phyloP scores from a whole-genome alignment of 2,329 filamentous ascomycete species.

The Hysterium pulicare region DNA sequence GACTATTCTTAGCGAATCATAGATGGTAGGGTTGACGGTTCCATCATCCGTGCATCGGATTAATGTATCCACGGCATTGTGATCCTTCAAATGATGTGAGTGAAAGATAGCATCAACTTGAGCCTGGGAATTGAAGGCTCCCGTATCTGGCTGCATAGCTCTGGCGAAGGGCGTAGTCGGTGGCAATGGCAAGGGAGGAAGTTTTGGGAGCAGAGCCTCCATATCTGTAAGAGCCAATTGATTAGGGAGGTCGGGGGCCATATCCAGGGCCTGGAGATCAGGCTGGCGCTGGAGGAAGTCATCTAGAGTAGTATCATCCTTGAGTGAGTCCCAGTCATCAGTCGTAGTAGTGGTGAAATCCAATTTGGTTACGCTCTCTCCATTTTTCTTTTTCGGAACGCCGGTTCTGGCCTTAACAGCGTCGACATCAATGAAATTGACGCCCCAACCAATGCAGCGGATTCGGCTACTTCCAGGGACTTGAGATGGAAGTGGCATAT shows the following conservation, averaged over 20 bases:
- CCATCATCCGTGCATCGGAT: constrained; percentile 70
- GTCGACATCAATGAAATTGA: constrained; percentile 53
- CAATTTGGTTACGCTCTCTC: constrained; percentile 5
- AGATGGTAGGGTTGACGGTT: constrained; percentile 72
- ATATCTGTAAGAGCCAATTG: constrained; percentile 41
- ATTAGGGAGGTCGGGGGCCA: constrained; percentile 37
- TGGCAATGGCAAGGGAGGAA: constrained; percentile 35
- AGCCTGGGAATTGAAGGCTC: constrained; percentile 37
- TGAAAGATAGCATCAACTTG: constrained; percentile 40
- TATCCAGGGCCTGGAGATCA: constrained; percentile 29
- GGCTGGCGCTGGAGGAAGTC: constrained; percentile 40
- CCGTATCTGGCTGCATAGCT: constrained; percentile 25
- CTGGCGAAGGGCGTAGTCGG: constrained; percentile 28
- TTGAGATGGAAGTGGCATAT: constrained; percentile 15
- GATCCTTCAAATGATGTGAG: constrained; percentile 56
- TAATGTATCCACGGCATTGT: constrained; percentile 75
- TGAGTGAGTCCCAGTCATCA: constrained; percentile 32
- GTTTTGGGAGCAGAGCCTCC: constrained; percentile 35
- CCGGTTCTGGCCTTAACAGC: constrained; percentile 42
- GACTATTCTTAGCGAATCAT: constrained; percentile 80
- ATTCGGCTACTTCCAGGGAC: constrained; percentile 19
- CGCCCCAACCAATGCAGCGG: constrained; percentile 52
- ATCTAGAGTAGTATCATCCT: constrained; percentile 33
- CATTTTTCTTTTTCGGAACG: constrained; percentile 11
- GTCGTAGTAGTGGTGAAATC: constrained; percentile 14